phyloP scores from a whole-genome alignment of 73 alveolate species.

The Symbiodinium pilosum region DNA sequence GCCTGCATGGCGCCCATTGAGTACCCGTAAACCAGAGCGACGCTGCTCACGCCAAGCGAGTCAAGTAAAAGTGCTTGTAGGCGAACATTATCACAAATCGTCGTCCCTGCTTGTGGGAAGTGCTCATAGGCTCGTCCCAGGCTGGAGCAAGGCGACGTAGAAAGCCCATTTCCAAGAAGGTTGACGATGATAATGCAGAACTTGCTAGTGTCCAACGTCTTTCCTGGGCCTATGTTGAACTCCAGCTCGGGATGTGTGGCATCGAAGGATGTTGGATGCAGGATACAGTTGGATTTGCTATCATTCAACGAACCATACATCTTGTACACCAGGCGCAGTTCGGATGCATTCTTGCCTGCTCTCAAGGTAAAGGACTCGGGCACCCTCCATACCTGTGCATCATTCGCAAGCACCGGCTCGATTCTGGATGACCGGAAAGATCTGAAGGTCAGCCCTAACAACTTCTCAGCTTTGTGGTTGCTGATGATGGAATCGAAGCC shows the following conservation, averaged over 20 bases:
- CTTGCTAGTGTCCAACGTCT: constrained; percentile 39
- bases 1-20: constrained; percentile 94
- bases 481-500: constrained; percentile 25
- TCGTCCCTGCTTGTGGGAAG: constrained; percentile 37
- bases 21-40: constrained; percentile 68
- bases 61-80: constrained; percentile 71
- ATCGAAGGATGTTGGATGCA: constrained; percentile 86
- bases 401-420: background rate
- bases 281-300: constrained; percentile 47
- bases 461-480: constrained; percentile 21
- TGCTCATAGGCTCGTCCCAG: background rate
- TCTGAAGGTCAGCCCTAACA: constrained; percentile 33
- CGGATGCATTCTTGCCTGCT: constrained; percentile 7
- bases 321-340: constrained; percentile 50
- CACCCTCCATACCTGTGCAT: background rate
- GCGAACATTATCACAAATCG: constrained; percentile 72
- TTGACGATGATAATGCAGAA: constrained; percentile 49
- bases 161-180: constrained; percentile 81
- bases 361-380: background rate
- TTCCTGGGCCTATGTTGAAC: constrained; percentile 74
- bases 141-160: constrained; percentile 32
- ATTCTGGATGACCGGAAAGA: constrained; percentile 26
- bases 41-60: constrained; percentile 23
- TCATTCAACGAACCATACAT: constrained; percentile 47
- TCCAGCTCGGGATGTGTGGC: constrained; percentile 79